Conservation (phyloP, 2,329 filamentous ascomycete genomes). For the Pseudonectria foliicola region DNA sequence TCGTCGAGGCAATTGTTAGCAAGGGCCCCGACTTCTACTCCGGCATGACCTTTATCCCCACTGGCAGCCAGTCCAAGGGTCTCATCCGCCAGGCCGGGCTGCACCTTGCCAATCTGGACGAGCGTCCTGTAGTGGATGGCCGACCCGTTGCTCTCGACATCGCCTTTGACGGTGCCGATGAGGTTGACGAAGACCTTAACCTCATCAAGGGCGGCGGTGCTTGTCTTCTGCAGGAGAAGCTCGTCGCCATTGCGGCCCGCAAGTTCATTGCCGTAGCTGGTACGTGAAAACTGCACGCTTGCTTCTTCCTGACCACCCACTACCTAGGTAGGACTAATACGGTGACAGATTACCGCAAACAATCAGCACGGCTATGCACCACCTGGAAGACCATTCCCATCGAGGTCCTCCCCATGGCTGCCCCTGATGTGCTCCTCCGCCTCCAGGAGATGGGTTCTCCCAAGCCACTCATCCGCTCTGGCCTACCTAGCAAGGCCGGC, state of each 20-base stretch:
- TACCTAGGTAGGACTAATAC: too few relatives aligned
- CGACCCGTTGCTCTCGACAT: slow-evolving; percentile 62
- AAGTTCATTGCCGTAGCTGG: slow-evolving; percentile 84
- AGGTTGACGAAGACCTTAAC: slow-evolving; percentile 90
- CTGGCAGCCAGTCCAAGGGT: slow-evolving; percentile 82
- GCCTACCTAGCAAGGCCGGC: slow-evolving; percentile 69
- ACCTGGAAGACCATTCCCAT: slow-evolving; percentile 85
- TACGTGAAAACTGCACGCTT: slow-evolving; percentile 30
- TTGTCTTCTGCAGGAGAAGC: slow-evolving; percentile 97
- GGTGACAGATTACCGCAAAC: slow-evolving; percentile 74
- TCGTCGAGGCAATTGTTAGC: slow-evolving; percentile 70
- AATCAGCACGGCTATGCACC: slow-evolving; percentile 65
- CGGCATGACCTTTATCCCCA: slow-evolving; percentile 80
- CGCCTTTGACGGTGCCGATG: slow-evolving; percentile 93
- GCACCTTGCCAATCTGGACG: slow-evolving; percentile 69
- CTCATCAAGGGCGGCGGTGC: slow-evolving; percentile 97
- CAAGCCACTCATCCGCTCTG: slow-evolving; percentile 63
- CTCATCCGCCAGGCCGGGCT: slow-evolving; percentile 76
- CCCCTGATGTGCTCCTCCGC: slow-evolving; percentile 66
- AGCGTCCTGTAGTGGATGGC: slow-evolving; percentile 47
- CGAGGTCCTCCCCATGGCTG: slow-evolving; percentile 82
- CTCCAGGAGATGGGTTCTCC: slow-evolving; percentile 67
- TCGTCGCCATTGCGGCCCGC: slow-evolving; percentile 77
- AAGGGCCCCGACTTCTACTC: slow-evolving; percentile 47
- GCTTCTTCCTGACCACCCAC: too few relatives aligned